These are phyloP conservation scores for Kernera saxatilis DNA, from an alignment of 345 rosid genomes.

Conservation along the genomic window DNA sequence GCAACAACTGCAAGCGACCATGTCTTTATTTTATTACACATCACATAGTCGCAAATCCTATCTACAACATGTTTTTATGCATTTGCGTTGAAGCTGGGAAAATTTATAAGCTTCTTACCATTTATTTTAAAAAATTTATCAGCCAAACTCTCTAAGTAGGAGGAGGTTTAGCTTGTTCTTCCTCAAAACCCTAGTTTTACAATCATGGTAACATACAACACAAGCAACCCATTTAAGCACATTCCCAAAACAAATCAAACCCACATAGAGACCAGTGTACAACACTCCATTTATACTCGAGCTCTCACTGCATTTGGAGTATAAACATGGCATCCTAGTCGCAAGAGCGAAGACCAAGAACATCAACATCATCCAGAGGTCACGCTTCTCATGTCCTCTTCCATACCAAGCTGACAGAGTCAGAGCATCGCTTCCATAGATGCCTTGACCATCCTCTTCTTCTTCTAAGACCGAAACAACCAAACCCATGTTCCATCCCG, in stretches of 20 bases:
- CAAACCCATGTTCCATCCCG: constrained; percentile 42
- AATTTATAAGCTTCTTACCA: not conserved
- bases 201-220: constrained; percentile 36
- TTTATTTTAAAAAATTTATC: not conserved
- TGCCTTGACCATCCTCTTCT: constrained; percentile 1
- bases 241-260: constrained; percentile 31
- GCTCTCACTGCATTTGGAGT: constrained; percentile 17
- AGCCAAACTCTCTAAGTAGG: not conserved
- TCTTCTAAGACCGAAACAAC: constrained; percentile 38
- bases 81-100: not conserved
- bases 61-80: not conserved
- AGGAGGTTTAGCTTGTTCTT: not conserved
- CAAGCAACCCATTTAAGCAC: constrained; percentile 43
- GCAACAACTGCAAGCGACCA: not conserved
- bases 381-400: constrained; percentile 26
- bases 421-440: constrained; percentile 32
- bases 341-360: constrained; percentile 24
- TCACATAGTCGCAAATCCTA: not conserved
- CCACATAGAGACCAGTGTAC: constrained; percentile 10
- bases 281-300: not conserved
- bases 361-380: constrained; percentile 30
- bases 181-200: constrained; percentile 25
- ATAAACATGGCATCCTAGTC: constrained; percentile 31
- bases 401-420: constrained; percentile 24
- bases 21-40: not conserved